Conservation (phyloP, 306 rosid species). For the Dryas alaskensis region DNA sequence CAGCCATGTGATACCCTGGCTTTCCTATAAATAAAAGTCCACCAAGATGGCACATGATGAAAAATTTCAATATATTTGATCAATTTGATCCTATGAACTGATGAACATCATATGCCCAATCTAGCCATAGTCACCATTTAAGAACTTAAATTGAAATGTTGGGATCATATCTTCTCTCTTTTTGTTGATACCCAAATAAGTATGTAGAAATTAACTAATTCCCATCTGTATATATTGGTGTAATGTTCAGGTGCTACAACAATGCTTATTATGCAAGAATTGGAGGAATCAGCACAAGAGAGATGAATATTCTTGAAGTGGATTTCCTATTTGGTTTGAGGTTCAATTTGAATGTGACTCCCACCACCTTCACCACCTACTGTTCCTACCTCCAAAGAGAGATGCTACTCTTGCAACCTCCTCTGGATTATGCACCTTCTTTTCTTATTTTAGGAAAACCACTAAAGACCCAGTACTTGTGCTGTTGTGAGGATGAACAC, state of each 20-base stretch:
- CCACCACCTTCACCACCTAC: constrained; percentile 67
- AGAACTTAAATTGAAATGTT: too few relatives aligned
- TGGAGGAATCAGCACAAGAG: constrained; percentile 87
- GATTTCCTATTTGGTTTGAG: constrained; percentile 90
- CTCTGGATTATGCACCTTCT: constrained; percentile 50
- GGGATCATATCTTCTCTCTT: too few relatives aligned
- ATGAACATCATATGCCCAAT: too few relatives aligned
- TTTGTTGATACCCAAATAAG: neutral
- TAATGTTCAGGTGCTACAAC: constrained; percentile 69
- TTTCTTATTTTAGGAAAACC: constrained; percentile 51
- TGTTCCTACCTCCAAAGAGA: constrained; percentile 68
- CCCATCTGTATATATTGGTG: neutral
- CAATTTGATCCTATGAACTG: too few relatives aligned
- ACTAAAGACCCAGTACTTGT: constrained; percentile 40
- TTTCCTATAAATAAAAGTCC: neutral
- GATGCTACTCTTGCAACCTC: constrained; percentile 67
- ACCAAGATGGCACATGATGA: constrained; percentile 6
- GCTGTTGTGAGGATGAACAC: constrained; percentile 77
- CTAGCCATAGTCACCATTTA: too few relatives aligned
- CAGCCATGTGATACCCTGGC: constrained; percentile 25
- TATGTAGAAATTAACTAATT: neutral
- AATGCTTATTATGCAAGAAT: constrained; percentile 97
- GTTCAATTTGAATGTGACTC: constrained; percentile 77
- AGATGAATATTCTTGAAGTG: constrained; percentile 91
- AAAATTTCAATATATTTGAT: neutral